Evolutionary conservation across 306 rosid species (phyloP).

Genomic region (Sphenostylis stenocarpa): DNA sequence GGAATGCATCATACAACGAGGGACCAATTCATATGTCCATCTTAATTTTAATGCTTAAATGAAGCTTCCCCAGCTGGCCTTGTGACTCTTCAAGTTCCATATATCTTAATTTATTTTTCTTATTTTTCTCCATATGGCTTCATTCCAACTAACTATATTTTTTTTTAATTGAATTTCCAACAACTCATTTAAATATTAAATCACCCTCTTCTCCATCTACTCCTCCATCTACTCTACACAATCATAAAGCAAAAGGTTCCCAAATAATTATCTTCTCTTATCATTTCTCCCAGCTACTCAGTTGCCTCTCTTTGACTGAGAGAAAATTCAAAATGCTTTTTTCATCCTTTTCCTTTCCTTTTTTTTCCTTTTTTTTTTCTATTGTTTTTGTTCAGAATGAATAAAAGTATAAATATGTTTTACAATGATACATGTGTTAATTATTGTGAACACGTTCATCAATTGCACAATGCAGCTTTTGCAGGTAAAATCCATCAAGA

Average conservation of each 20-base stretch:
- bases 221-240: neutral
- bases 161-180: neutral
- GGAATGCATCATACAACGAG: conserved; percentile 26
- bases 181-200: conserved; percentile 25
- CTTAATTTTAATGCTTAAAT: conserved; percentile 7
- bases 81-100: neutral
- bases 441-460: too few species aligned
- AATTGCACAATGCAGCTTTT: too few species aligned
- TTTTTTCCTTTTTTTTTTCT: neutral
- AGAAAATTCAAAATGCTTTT: neutral
- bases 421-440: too few species aligned
- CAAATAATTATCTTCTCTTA: neutral
- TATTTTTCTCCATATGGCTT: conserved; percentile 1
- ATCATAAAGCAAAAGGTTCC: neutral
- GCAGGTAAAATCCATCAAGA: too few species aligned
- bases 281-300: neutral
- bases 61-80: conserved; percentile 40
- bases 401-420: too few species aligned
- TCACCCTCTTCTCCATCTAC: neutral
- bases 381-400: neutral
- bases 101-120: neutral
- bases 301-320: conserved; percentile 25
- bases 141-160: neutral
- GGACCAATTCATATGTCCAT: conserved; percentile 24
- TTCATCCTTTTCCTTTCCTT: neutral